Percentiles rank a stretch among this genome's conserved stretches.
phyloP scores from a whole-genome alignment of 306 rosid genomes.

The Cucurbita maxima region DNA sequence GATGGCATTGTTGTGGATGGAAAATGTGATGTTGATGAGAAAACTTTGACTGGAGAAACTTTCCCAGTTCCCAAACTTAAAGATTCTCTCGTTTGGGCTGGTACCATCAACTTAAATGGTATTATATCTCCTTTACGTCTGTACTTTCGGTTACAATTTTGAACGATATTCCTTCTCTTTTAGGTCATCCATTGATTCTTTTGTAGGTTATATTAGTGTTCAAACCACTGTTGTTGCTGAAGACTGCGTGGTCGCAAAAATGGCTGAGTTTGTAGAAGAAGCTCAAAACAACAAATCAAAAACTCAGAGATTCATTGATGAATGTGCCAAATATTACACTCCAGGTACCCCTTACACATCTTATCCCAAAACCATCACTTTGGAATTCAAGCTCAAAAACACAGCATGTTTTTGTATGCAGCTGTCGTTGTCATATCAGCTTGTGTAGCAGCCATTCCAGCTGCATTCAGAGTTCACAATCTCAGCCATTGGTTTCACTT shows the following conservation, averaged over 20 bases:
- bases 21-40: constrained; percentile 72
- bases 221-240: constrained; percentile 71
- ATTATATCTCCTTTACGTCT: not conserved
- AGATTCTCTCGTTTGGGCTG: constrained; percentile 78
- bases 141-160: too few species aligned
- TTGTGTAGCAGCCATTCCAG: constrained; percentile 50
- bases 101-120: constrained; percentile 87
- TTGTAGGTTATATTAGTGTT: constrained; percentile 63
- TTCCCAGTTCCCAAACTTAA: constrained; percentile 67
- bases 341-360: too few species aligned
- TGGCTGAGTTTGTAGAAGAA: constrained; percentile 88
- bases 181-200: not conserved
- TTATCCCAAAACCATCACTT: too few species aligned
- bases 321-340: not conserved
- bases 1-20: constrained; percentile 82
- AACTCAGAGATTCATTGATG: constrained; percentile 71
- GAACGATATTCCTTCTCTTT: too few species aligned
- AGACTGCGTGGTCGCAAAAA: constrained; percentile 84
- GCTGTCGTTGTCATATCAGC: constrained; percentile 47
- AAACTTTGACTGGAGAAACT: constrained; percentile 72
- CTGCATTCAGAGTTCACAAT: constrained; percentile 24
- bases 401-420: constrained; percentile 14
- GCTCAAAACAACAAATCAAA: constrained; percentile 79
- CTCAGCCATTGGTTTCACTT: constrained; percentile 62
- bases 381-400: too few species aligned